A percentile compares a stretch with the other conserved stretches of the same genome.
These are phyloP conservation scores for Fusarium abutilonis DNA, from an alignment of 2,329 filamentous ascomycete genomes.

Conservation along the genomic window DNA sequence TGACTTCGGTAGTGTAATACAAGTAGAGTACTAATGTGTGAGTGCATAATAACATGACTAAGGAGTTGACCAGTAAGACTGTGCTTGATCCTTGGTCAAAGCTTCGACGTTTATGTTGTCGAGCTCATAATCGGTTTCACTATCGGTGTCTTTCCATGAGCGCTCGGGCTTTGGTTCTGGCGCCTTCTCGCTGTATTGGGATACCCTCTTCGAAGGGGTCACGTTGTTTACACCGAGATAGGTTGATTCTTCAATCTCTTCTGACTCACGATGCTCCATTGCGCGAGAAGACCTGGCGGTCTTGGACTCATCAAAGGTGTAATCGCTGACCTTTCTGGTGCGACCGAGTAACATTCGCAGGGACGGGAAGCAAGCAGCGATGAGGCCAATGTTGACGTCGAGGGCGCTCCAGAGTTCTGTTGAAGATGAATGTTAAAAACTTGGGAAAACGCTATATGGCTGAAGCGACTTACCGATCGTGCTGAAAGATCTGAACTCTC, in stretches of 20 bases:
- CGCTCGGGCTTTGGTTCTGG: background rate
- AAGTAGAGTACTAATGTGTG: background rate
- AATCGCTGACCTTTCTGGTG: slow-evolving; percentile 8
- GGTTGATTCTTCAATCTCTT: slow-evolving; percentile 23
- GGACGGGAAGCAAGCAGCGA: slow-evolving; percentile 29
- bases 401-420: slow-evolving; percentile 36
- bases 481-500: slow-evolving; percentile 22
- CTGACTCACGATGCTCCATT: slow-evolving; percentile 23
- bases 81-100: slow-evolving; percentile 21
- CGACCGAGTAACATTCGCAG: slow-evolving; percentile 23
- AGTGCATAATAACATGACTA: background rate
- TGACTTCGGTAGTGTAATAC: background rate
- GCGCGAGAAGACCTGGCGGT: slow-evolving; percentile 15
- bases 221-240: slow-evolving; percentile 15
- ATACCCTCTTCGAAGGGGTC: slow-evolving; percentile 1
- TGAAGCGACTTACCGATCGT: slow-evolving; percentile 3
- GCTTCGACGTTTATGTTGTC: slow-evolving; percentile 29
- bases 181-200: background rate
- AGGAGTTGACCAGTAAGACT: slow-evolving; percentile 27
- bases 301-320: slow-evolving; percentile 24
- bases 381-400: slow-evolving; percentile 32
- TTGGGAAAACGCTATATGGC: background rate
- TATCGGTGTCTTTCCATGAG: slow-evolving; percentile 22
- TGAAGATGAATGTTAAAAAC: background rate
- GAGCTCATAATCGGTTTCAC: slow-evolving; percentile 13